Evolutionary conservation across 129 eudicot species (phyloP).

Genomic region (Helichrysum umbraculigerum): DNA sequence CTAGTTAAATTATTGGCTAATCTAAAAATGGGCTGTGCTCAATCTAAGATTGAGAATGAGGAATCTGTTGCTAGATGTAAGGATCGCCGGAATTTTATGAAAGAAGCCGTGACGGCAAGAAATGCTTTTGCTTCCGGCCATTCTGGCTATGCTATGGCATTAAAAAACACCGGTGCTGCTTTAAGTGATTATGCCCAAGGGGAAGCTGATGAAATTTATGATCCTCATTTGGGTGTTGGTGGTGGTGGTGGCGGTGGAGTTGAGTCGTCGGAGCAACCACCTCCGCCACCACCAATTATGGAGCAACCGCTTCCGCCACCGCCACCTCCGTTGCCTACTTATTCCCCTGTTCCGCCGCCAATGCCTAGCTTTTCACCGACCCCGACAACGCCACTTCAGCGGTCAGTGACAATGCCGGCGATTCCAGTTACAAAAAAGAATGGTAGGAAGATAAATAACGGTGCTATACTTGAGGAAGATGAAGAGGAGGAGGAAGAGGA

Average conservation of each 20-base stretch:
- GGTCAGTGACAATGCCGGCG: slow-evolving; percentile 83
- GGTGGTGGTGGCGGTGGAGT: slow-evolving; percentile 25
- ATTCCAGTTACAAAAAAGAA: slow-evolving; percentile 40
- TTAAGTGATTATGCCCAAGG: slow-evolving; percentile 92
- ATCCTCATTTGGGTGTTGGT: slow-evolving; percentile 35
- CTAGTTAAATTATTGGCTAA: slow-evolving; percentile 18
- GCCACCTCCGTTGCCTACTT: slow-evolving; percentile 38
- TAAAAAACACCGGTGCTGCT: slow-evolving; percentile 88
- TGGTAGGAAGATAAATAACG: slow-evolving; percentile 52
- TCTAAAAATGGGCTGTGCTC: slow-evolving; percentile 89
- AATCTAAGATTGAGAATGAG: slow-evolving; percentile 89
- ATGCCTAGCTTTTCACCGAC: slow-evolving; percentile 71
- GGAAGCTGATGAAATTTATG: slow-evolving; percentile 45
- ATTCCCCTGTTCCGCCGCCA: slow-evolving; percentile 76
- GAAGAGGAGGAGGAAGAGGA: slow-evolving; percentile 52
- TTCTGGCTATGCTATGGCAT: slow-evolving; percentile 70
- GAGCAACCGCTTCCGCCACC: slow-evolving; percentile 76
- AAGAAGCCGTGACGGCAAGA: slow-evolving; percentile 73
- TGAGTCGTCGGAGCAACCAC: slow-evolving; percentile 49
- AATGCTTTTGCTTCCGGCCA: slow-evolving; percentile 85
- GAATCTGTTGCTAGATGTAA: slow-evolving; percentile 91
- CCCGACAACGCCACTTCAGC: slow-evolving; percentile 55
- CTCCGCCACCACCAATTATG: slow-evolving; percentile 56
- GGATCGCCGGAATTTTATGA: slow-evolving; percentile 87
- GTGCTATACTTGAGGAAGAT: slow-evolving; percentile 51